Evolutionary conservation across 192 early-diverging fungal genomes (phyloP), one percentile per base, ranked within the genome.

Genomic region (Entomortierella parvispora): DNA sequence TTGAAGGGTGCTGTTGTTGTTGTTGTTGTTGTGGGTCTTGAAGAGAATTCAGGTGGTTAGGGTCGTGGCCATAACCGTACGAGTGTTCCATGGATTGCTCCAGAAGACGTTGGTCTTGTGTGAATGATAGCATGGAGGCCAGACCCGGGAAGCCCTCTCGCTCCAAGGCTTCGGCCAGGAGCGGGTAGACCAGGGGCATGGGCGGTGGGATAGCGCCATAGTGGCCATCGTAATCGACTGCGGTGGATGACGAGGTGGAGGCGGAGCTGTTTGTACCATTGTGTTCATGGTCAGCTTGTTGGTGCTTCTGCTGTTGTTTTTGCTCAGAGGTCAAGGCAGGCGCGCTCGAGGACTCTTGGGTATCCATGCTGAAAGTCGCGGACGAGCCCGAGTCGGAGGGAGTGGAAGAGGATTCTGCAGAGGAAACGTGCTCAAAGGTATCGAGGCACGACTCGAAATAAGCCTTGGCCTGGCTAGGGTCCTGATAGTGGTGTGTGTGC

Each of bases 401-500:
- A 71, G 68, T 62, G 42, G 50, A 44, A 10, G 63, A 65, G 17
- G 63, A 64, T 0, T 7, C 15, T 1, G 55, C 33, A 22, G 62
- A 64, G 7, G 62, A 57, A 37, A 62, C n/a, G 37, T 40, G 61
- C 43, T 75, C 58, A 55, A 66, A 66, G 31, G 71, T 61, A 23
- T 75, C 63, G 22, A 75, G 58, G 26, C 71, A 75, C 34, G 62
- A 55, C 22, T 75, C 71, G 23, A 75, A 75, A 40, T 53, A 66
- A 15, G 65, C 71, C 44, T 75, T 75, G 32, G 71, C 71, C 10
- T 62, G 59, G 33, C 57, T 59, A 26, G 48, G 63, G 63, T 75
- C 71, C 66, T 75, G 71, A 50, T 75, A 75, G 33, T 62, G 56
- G 58, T 66, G 62, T 62, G n/a, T n/a, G n/a, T n/a, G n/a, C n/a